Conservation (phyloP, 352 stramenopile genomes). For the Globisporangium sylvaticum region DNA sequence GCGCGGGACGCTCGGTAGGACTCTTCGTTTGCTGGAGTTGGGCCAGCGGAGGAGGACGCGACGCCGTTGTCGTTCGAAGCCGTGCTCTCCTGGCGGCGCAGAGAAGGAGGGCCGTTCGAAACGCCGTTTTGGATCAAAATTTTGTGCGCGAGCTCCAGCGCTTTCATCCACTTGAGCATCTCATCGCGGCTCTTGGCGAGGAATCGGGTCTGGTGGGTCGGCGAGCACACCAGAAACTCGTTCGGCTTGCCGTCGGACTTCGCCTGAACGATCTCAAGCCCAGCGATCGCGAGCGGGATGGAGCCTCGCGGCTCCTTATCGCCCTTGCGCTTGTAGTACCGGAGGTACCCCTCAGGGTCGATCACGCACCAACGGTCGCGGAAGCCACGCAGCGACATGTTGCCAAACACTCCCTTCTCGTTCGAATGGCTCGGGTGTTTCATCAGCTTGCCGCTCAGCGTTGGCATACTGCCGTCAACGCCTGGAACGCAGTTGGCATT, state of each 20-base stretch:
- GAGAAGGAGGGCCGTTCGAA: constrained; percentile 21
- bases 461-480: constrained; percentile 29
- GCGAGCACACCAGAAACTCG: constrained; percentile 76
- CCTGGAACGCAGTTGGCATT: constrained; percentile 25
- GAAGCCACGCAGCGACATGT: constrained; percentile 73
- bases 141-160: constrained; percentile 46
- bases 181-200: constrained; percentile 65
- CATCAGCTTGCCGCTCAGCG: constrained; percentile 50
- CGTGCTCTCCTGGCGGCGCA: constrained; percentile 23
- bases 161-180: constrained; percentile 68
- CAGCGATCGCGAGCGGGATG: constrained; percentile 61
- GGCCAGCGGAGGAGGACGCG: not conserved
- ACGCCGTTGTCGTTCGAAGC: constrained; percentile 16
- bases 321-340: constrained; percentile 81
- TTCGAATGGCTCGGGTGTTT: constrained; percentile 81
- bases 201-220: constrained; percentile 73
- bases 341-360: constrained; percentile 53
- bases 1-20: constrained; percentile 44
- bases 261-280: constrained; percentile 67
- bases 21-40: constrained; percentile 14
- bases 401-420: constrained; percentile 70
- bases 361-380: constrained; percentile 74
- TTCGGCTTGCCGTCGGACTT: constrained; percentile 63
- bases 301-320: constrained; percentile 65
- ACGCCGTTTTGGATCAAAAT: constrained; percentile 45